Base-by-base conservation (phyloP, 2,329 filamentous ascomycete genomes). In the Cercospora beticola region DNA sequence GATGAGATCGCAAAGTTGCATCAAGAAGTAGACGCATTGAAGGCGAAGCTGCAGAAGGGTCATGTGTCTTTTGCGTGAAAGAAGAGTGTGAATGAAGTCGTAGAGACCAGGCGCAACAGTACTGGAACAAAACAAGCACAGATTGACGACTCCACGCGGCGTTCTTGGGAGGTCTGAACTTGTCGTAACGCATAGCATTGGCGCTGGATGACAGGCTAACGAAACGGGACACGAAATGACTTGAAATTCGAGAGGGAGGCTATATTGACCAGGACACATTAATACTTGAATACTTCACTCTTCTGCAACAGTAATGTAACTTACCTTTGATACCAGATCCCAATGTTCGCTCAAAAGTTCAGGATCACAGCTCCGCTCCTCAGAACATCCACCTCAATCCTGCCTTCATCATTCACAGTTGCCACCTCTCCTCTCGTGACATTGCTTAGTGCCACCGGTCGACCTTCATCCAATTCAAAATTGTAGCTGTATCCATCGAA, bases 401-500 rank as follows among this genome's bases (percentile, higher is more conserved):
- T 74, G 1, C 84, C 85, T 18, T 78, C 75, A 2, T 70, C 70
- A 5, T 80, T 76, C 30, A 75, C 71, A 7, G 58, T 33, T 0
- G 82, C 76, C 26, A 30, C 81, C 79, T 88, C 85, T 0, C 82
- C 84, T 4, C 79, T 76, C 3, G 87, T 89, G 14, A 88, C 82
- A 74, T 90, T 89, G 0, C 69, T 66, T 76, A 89, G 71, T 66
- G 82, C 75, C 36, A 88, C 85, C 2, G 87, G 86, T 75, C 76
- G 79, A 0, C 87, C 88, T 4, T 80, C 72, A 10, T 85, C 82
- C 61, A 89, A 77, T 76, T 90, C 87, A 67, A 84, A 85, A 73
- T 89, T 87, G 71, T 88, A 90, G 70, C 86, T 89, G 74, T 80
- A 83, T 1, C 87, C 88, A 76, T 89, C 86, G 79, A 84, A 90